These are phyloP conservation scores for Microsporum canis DNA, from an alignment of 2,329 filamentous ascomycete species.

Conservation along the genomic window DNA sequence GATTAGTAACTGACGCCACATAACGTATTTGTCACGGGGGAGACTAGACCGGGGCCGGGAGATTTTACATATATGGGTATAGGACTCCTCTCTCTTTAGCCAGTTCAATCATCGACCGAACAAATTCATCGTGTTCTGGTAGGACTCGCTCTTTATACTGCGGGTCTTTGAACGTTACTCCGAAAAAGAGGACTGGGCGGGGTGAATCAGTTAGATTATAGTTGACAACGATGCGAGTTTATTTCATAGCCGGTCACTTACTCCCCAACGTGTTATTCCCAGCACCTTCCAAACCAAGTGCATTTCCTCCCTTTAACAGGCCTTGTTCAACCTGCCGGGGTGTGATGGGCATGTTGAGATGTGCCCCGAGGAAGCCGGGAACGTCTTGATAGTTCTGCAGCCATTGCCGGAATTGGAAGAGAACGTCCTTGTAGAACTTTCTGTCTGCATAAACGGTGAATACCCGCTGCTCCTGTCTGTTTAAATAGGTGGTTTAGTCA, in stretches of 20 bases:
- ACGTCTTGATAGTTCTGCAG: neutral
- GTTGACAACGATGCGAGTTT: neutral
- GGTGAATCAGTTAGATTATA: neutral
- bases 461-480: slow-evolving; percentile 6
- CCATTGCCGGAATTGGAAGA: slow-evolving; percentile 6
- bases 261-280: neutral
- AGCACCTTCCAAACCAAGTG: slow-evolving; percentile 4
- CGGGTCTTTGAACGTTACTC: slow-evolving; percentile 4
- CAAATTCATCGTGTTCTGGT: slow-evolving; percentile 4
- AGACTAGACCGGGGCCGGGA: neutral
- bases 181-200: slow-evolving; percentile 7
- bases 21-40: neutral
- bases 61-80: slow-evolving; percentile 3
- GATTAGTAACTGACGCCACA: neutral
- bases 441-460: slow-evolving; percentile 8
- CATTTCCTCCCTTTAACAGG: slow-evolving; percentile 6
- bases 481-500: neutral
- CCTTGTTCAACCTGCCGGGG: slow-evolving; percentile 5
- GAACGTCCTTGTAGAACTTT: slow-evolving; percentile 7
- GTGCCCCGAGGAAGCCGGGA: slow-evolving; percentile 2
- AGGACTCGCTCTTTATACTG: neutral
- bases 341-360: slow-evolving; percentile 8
- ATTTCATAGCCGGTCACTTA: neutral
- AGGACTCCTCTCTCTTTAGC: slow-evolving; percentile 2
- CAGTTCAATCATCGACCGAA: slow-evolving; percentile 5